Percentiles rank a stretch among this genome's conserved stretches.
phyloP scores from a whole-genome alignment of 441 rosid species.

The Populus hybrid region DNA sequence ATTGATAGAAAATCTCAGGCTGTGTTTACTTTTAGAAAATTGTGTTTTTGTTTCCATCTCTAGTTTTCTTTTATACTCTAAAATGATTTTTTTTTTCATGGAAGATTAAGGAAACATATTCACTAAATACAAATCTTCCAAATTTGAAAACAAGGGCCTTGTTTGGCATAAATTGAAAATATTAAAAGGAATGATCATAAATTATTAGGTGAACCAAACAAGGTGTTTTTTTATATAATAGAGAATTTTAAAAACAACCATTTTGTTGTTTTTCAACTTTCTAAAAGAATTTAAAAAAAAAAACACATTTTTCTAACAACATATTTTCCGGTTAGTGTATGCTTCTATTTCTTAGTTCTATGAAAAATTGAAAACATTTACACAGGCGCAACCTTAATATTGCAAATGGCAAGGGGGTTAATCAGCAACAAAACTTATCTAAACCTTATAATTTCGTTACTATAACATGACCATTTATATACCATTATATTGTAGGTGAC shows the following conservation, averaged over 20 bases:
- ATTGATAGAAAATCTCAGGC: background rate
- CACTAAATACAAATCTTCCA: no score
- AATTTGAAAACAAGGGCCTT: no score
- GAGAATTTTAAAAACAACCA: background rate
- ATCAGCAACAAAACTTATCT: background rate
- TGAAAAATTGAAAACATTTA: background rate
- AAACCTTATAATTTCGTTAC: background rate
- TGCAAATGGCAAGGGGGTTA: background rate
- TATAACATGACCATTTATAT: background rate
- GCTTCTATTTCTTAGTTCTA: background rate
- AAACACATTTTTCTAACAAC: background rate
- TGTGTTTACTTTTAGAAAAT: no score
- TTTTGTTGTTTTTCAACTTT: background rate
- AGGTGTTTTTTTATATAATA: background rate
- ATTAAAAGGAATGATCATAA: no score
- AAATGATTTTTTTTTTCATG: no score
- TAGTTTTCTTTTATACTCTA: no score
- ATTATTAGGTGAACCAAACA: no score
- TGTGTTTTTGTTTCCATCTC: no score
- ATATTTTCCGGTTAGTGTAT: background rate
- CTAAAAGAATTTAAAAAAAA: background rate
- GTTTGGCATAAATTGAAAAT: no score
- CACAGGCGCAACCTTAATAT: background rate
- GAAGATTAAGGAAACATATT: no score
- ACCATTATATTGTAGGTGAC: background rate